Conservation (phyloP, 306 rosid species). For the Bauhinia variegata region DNA sequence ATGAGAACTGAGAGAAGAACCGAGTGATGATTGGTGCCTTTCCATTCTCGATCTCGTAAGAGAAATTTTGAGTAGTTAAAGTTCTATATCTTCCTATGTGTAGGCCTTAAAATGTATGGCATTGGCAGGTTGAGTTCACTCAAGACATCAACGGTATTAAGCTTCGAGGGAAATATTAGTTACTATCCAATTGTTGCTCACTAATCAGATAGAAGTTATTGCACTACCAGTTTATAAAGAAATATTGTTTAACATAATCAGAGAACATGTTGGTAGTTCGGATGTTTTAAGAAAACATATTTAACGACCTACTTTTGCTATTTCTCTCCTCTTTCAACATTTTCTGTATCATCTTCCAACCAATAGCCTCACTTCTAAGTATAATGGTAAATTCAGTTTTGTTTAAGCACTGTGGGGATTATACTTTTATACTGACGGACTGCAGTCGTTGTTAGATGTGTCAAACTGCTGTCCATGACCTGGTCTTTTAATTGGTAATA, state of each 20-base stretch:
- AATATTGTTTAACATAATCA: too few species aligned
- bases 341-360: neutral
- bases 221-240: neutral
- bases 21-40: neutral
- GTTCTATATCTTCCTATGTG: neutral
- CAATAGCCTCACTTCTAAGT: neutral
- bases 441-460: conserved; percentile 17
- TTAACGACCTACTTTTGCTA: neutral
- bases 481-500: conserved; percentile 17
- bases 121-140: neutral
- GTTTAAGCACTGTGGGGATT: conserved; percentile 8
- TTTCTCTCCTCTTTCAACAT: neutral
- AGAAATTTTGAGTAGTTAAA: neutral
- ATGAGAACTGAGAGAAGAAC: neutral
- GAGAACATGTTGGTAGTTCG: neutral
- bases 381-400: neutral
- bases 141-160: neutral
- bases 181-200: neutral
- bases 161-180: neutral
- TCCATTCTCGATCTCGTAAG: neutral
- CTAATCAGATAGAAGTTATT: neutral
- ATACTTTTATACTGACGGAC: neutral
- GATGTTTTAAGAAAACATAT: neutral
- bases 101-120: neutral
- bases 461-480: conserved; percentile 18